Evolutionary conservation across 257 asterid species (phyloP).

Genomic region (Linaria vulgaris): DNA sequence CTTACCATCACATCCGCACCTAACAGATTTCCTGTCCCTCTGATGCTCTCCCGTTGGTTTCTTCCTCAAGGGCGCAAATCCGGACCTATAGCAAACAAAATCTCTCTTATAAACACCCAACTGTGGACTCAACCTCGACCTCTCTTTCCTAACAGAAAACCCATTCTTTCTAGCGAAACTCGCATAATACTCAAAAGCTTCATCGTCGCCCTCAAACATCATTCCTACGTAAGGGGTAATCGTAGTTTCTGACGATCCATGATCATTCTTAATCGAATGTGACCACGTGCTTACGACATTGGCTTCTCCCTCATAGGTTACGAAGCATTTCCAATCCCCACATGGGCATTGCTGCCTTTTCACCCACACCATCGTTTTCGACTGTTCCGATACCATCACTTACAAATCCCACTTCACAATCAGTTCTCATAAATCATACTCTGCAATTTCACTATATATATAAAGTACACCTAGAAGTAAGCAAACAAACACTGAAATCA

Average conservation of each 20-base stretch:
- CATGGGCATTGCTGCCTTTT: slow-evolving; percentile 67
- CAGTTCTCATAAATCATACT: background rate
- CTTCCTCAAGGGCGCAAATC: slow-evolving; percentile 63
- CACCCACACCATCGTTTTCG: slow-evolving; percentile 49
- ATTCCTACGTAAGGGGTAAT: slow-evolving; percentile 63
- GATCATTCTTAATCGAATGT: slow-evolving; percentile 40
- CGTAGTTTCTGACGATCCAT: slow-evolving; percentile 32
- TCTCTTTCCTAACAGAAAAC: slow-evolving; percentile 61
- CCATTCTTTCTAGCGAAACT: slow-evolving; percentile 66
- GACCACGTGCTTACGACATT: slow-evolving; percentile 37
- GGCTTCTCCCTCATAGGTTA: slow-evolving; percentile 45
- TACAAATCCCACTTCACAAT: background rate
- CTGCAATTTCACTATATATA: background rate
- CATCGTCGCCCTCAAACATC: slow-evolving; percentile 57
- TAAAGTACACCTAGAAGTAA: slow-evolving; percentile 2
- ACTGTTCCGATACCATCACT: slow-evolving; percentile 44
- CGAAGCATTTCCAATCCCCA: slow-evolving; percentile 77
- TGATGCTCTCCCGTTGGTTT: slow-evolving; percentile 55
- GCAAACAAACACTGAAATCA: slow-evolving; percentile 26
- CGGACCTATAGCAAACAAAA: slow-evolving; percentile 65
- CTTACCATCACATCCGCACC: slow-evolving; percentile 74
- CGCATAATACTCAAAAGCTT: slow-evolving; percentile 57
- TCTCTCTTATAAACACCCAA: slow-evolving; percentile 68
- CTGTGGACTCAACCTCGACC: slow-evolving; percentile 70
- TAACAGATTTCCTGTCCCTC: slow-evolving; percentile 60